Evolutionary conservation across 2,329 filamentous ascomycete species (phyloP).

Genomic region (Penicillium hordei): DNA sequence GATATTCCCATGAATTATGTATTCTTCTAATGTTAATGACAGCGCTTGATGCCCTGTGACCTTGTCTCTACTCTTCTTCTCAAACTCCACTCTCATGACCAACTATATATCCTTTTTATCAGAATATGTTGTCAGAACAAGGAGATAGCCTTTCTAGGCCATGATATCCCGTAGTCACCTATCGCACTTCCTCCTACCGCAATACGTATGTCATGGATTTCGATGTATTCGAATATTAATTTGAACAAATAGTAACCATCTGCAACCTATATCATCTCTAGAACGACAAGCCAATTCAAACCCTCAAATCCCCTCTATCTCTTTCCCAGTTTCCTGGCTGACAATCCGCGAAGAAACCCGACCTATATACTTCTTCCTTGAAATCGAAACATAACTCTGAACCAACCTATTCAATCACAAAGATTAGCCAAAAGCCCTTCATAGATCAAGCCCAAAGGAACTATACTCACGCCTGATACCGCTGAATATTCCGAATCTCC

Average conservation of each 20-base stretch:
- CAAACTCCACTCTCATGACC: not conserved
- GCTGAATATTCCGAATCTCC: conserved; percentile 48
- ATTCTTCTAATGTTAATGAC: conserved; percentile 1
- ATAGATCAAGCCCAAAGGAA: not conserved
- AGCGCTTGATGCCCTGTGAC: not conserved
- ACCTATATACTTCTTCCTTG: conserved; percentile 1
- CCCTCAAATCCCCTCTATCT: not conserved
- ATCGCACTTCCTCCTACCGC: not conserved
- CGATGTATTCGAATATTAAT: not conserved
- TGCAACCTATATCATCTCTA: not conserved
- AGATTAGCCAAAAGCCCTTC: not conserved
- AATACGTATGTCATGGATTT: not conserved
- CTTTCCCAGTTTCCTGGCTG: not conserved
- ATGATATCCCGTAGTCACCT: too few relatives aligned
- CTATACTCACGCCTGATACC: conserved; percentile 16
- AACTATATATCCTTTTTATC: not conserved
- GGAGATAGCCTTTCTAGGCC: not conserved
- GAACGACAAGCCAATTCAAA: not conserved
- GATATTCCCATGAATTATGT: conserved; percentile 4
- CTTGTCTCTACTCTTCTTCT: not conserved
- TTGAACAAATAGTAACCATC: not conserved
- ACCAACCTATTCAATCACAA: not conserved
- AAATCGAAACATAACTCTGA: not conserved
- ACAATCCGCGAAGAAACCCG: not conserved
- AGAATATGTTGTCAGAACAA: not conserved